Conservation (phyloP, 495 filamentous ascomycete species). For the Annulohypoxylon stygium region DNA sequence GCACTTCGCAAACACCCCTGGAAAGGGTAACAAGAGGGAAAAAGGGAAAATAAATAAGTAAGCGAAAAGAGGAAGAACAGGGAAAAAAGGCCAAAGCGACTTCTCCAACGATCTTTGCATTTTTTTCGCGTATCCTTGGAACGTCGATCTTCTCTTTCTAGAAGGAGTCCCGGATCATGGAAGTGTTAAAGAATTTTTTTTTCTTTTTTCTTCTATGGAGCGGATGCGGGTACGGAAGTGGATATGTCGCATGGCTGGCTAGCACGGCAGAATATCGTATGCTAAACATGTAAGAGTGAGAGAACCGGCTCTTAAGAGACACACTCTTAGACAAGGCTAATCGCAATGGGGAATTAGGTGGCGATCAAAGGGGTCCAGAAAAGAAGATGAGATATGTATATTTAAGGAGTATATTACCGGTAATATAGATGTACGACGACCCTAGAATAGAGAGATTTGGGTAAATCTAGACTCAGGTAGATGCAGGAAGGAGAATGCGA, state of each 20-base stretch:
- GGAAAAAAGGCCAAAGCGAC: constrained; percentile 18
- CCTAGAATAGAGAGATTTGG: constrained; percentile 5
- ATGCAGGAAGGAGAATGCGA: constrained; percentile 37
- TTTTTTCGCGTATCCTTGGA: background rate
- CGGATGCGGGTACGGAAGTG: constrained; percentile 22
- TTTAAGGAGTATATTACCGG: constrained; percentile 21
- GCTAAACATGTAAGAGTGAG: background rate
- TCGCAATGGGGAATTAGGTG: constrained; percentile 10
- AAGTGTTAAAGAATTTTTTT: constrained; percentile 4
- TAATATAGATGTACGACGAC: constrained; percentile 9
- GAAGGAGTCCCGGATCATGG: constrained; percentile 33
- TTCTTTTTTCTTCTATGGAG: constrained; percentile 25
- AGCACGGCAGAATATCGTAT: background rate
- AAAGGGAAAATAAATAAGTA: background rate
- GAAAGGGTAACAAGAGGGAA: constrained; percentile 9
- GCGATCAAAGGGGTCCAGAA: background rate
- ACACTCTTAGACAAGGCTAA: constrained; percentile 15
- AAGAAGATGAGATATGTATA: constrained; percentile 9
- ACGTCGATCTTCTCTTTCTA: constrained; percentile 36
- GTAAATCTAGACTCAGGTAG: constrained; percentile 40
- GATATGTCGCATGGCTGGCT: constrained; percentile 32
- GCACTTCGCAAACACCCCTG: constrained; percentile 1
- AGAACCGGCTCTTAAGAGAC: constrained; percentile 23
- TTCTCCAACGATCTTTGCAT: constrained; percentile 25
- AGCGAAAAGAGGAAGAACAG: background rate